A percentile compares a stretch with the other conserved stretches of the same genome.
These are phyloP conservation scores for Theileria sp. DNA, from an alignment of 169 alveolate species.

Conservation along the genomic window DNA sequence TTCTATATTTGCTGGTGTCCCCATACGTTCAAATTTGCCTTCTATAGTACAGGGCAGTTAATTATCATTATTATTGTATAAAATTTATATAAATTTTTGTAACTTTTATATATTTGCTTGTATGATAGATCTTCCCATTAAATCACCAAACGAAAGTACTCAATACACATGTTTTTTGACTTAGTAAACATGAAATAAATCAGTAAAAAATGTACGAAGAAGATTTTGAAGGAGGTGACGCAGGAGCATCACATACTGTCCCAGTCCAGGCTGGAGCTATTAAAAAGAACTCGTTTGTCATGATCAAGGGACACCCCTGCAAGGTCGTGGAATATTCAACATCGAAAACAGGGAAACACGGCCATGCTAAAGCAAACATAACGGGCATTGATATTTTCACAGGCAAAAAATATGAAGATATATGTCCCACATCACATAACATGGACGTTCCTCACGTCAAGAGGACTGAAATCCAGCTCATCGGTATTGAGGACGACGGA, in stretches of 20 bases:
- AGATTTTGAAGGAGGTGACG: conserved; percentile 73
- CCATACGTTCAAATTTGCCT: background rate
- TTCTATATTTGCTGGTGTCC: background rate
- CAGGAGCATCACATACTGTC: conserved; percentile 94
- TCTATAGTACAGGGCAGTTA: background rate
- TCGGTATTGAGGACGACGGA: conserved; percentile 92
- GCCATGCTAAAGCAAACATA: conserved; percentile 98
- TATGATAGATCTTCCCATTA: background rate
- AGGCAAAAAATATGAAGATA: conserved; percentile 94
- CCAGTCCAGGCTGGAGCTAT: conserved; percentile 96
- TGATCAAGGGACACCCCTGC: conserved; percentile 97
- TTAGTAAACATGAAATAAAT: conserved; percentile 8
- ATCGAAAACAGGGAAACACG: conserved; percentile 98
- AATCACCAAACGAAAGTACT: background rate
- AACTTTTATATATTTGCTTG: background rate
- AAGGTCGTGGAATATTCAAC: conserved; percentile 94
- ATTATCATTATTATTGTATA: background rate
- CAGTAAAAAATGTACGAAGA: conserved; percentile 60
- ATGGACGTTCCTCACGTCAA: conserved; percentile 95
- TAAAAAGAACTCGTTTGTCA: conserved; percentile 93
- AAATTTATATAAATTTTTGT: background rate
- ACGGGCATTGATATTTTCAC: conserved; percentile 98
- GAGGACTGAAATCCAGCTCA: conserved; percentile 88
- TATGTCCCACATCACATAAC: conserved; percentile 97
- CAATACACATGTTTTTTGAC: conserved; percentile 1